phyloP scores from a whole-genome alignment of 805 yeast genomes.

The Metschnikowia bowlesiae region DNA sequence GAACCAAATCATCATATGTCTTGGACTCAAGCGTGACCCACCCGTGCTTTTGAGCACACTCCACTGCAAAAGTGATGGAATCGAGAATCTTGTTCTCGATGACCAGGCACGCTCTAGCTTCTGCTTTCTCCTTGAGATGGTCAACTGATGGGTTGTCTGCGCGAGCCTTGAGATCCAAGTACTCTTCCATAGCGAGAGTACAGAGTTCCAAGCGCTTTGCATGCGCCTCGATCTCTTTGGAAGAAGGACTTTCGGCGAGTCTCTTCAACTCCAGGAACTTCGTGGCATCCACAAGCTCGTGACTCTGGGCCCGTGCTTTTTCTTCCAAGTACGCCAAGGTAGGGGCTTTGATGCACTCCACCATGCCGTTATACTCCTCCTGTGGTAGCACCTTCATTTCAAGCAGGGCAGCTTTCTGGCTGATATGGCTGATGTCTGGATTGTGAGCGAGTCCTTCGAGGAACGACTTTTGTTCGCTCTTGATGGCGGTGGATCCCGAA shows the following conservation, averaged over 20 bases:
- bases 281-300: constrained; percentile 1
- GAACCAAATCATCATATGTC: neutral
- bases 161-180: neutral
- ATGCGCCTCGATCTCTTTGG: constrained; percentile 15
- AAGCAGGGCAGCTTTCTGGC: constrained; percentile 11
- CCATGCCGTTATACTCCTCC: constrained; percentile 4
- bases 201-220: neutral
- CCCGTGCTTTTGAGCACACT: constrained; percentile 4
- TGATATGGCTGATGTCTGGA: constrained; percentile 23
- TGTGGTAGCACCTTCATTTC: constrained; percentile 5
- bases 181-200: neutral
- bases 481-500: constrained; percentile 11
- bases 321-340: constrained; percentile 4
- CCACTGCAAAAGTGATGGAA: constrained; percentile 6
- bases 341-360: constrained; percentile 5
- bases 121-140: constrained; percentile 7
- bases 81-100: neutral
- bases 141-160: constrained; percentile 6
- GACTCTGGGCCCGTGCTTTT: constrained; percentile 7
- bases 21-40: constrained; percentile 1
- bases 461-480: constrained; percentile 6
- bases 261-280: constrained; percentile 9
- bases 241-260: constrained; percentile 16
- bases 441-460: constrained; percentile 27
- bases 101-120: too few relatives aligned